Evolutionary conservation across 176 grass and related monocot genomes (phyloP), one percentile per base, ranked within the genome.

Genomic region (Tillandsia leiboldiana): DNA sequence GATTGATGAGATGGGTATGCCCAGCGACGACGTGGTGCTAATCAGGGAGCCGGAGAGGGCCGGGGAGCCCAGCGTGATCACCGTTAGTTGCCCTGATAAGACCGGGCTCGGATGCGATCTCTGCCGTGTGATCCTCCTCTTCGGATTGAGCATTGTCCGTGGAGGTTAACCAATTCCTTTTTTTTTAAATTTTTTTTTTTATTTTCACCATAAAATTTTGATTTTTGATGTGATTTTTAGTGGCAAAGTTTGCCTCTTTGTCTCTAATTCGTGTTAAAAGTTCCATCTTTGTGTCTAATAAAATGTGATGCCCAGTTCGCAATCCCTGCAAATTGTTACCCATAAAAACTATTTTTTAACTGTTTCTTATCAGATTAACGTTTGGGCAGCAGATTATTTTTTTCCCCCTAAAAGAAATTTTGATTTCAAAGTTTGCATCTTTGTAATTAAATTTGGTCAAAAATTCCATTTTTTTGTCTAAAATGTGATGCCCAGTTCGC

Each of bases 101-200:
- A 96, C 83, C 2, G 91, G 91, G 22, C 87, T 96, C 50, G 91
- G 91, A 8, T 91, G 87, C 77, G 85, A 96, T 73, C 91, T 96
- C 29, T 96, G 91, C 82, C 85, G 91, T 9, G 53, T 84, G 48
- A 82, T 96, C 59, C 91, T 96, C 68, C 87, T 96, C 67, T 96
- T 96, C 73, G 87, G 91, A 26, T 84, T 96, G 63, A 96, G 79
- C 80, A 81, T 96, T 78, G 69, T 82, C 64, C 85, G 86, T 75
- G 91, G 91, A 77, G 88, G 88, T 91, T 26, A 56, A 51, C 71
- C 70, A 23, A 22, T 50, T 33, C 33, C 4, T 42, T 6, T 42
- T 6, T 42, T 42, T 24, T 24, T 24, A 1, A 24, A 24, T 24
- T 24, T 1, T 42, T 6, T 42, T 42, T 6, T 42, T 0, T 42